phyloP scores from a whole-genome alignment of 2,329 filamentous ascomycete genomes.

The Fusarium albosuccineum region DNA sequence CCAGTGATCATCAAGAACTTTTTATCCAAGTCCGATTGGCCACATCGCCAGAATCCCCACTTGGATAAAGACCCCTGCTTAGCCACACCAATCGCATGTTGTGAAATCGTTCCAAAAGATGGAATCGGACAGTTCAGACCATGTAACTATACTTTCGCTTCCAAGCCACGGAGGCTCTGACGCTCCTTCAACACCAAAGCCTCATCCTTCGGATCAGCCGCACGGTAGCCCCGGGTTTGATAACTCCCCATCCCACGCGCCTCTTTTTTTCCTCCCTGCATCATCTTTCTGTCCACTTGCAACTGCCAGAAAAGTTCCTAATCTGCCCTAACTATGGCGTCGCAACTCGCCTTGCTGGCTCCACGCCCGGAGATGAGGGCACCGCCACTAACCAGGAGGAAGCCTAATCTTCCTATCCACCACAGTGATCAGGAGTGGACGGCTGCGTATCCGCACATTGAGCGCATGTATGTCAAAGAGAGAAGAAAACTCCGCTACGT shows the following conservation, averaged over 20 bases:
- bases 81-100: background rate
- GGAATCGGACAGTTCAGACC: background rate
- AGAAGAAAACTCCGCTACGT: slow-evolving; percentile 24
- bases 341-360: background rate
- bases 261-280: background rate
- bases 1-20: slow-evolving; percentile 1
- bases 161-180: background rate
- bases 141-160: background rate
- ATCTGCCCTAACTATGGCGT: background rate
- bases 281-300: background rate
- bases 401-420: background rate
- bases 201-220: background rate
- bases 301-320: background rate
- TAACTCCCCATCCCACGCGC: background rate
- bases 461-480: slow-evolving; percentile 19
- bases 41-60: too few relatives aligned
- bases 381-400: background rate
- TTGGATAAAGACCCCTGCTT: background rate
- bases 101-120: slow-evolving; percentile 8
- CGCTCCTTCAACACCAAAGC: background rate
- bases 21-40: background rate
- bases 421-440: slow-evolving; percentile 25
- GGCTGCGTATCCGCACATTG: slow-evolving; percentile 11
- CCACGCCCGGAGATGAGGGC: background rate
- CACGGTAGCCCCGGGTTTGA: background rate